These are phyloP conservation scores for Platanthera zijinensis DNA, from an alignment of 106 monocot species.

Conservation along the genomic window DNA sequence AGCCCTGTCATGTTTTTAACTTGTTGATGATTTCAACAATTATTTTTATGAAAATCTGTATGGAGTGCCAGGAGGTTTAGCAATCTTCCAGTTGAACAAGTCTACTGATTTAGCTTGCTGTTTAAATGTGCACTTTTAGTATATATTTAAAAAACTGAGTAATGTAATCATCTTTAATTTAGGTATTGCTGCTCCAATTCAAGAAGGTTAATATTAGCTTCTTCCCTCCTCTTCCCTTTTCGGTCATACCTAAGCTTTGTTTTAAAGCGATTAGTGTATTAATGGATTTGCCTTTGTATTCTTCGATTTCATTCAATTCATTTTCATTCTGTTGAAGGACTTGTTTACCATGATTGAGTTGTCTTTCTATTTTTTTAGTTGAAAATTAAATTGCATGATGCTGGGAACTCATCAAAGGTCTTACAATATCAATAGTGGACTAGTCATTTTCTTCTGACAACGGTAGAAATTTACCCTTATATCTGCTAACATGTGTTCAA, in stretches of 20 bases:
- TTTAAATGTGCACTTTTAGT: neutral
- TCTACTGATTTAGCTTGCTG: neutral
- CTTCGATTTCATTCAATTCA: neutral
- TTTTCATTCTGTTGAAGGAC: neutral
- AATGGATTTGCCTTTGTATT: too few species aligned
- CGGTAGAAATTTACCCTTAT: conserved; percentile 21
- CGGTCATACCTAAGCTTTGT: neutral
- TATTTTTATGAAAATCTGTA: conserved; percentile 21
- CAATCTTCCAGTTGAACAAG: conserved; percentile 35
- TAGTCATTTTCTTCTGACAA: conserved; percentile 60
- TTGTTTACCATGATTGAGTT: too few species aligned
- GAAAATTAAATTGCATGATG: conserved; percentile 5
- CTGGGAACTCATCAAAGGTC: conserved; percentile 36
- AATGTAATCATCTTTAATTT: neutral
- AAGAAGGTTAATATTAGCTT: conserved; percentile 18
- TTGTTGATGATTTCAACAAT: conserved; percentile 15
- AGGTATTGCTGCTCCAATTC: conserved; percentile 19
- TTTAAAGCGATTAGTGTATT: neutral
- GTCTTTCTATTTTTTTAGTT: neutral
- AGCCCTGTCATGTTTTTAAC: too few species aligned
- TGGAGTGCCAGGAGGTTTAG: conserved; percentile 40
- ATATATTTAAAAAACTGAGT: neutral
- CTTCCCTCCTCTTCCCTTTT: neutral
- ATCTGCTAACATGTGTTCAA: neutral
- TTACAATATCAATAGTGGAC: conserved; percentile 45